Evolutionary conservation across 495 filamentous ascomycete species (phyloP).

Genomic region (Neurospora hispaniola): DNA sequence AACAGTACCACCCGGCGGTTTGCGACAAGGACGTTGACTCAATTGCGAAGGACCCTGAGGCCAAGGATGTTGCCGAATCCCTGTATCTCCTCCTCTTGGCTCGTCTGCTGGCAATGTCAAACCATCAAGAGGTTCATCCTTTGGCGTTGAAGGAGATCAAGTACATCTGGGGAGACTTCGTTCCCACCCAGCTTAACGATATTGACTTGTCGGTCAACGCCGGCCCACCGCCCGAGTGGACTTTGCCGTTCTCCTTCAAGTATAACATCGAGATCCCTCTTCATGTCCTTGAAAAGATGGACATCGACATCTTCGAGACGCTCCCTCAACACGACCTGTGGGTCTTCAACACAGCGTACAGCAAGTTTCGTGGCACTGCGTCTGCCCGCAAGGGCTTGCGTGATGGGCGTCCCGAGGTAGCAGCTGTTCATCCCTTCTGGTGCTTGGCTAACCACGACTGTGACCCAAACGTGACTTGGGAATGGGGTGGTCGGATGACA

Average conservation of each 20-base stretch:
- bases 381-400: conserved; percentile 64
- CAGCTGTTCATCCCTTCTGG: conserved; percentile 51
- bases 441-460: conserved; percentile 82
- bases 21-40: conserved; percentile 77
- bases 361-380: conserved; percentile 88
- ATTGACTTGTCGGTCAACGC: conserved; percentile 38
- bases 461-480: conserved; percentile 88
- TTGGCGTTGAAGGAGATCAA: conserved; percentile 75
- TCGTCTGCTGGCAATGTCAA: conserved; percentile 75
- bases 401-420: conserved; percentile 69
- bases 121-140: conserved; percentile 72
- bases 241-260: conserved; percentile 82
- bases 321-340: conserved; percentile 66
- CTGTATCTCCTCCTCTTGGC: conserved; percentile 72
- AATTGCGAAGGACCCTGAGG: conserved; percentile 67
- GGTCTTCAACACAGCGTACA: conserved; percentile 86
- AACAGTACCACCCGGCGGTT: conserved; percentile 71
- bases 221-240: conserved; percentile 47
- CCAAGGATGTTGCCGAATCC: conserved; percentile 58
- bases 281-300: conserved; percentile 84
- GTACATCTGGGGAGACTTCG: conserved; percentile 85
- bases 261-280: conserved; percentile 73
- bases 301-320: conserved; percentile 67
- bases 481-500: conserved; percentile 78
- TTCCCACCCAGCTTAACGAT: conserved; percentile 37